These are phyloP conservation scores for Hansenula sp. DNA, from an alignment of 1,139 yeast genomes.

Conservation along the genomic window DNA sequence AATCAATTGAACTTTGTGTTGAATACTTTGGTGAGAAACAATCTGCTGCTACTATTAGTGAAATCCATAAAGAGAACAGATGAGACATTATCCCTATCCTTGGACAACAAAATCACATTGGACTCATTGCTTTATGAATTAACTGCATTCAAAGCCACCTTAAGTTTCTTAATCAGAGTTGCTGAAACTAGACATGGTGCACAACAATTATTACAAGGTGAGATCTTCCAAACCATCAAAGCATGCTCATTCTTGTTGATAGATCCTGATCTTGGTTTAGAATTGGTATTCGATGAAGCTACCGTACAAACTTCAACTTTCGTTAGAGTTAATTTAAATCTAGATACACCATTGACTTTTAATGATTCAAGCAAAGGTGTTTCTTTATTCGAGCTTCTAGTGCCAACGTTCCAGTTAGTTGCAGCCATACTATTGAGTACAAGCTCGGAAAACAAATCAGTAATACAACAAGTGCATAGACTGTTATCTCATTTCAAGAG, in stretches of 20 bases:
- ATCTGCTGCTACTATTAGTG: constrained; percentile 60
- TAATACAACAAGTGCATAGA: constrained; percentile 50
- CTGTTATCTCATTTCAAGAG: constrained; percentile 52
- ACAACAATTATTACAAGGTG: constrained; percentile 68
- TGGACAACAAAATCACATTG: constrained; percentile 36
- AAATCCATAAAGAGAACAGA: constrained; percentile 69
- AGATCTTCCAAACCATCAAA: constrained; percentile 58
- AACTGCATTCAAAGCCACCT: constrained; percentile 70
- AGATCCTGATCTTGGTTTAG: constrained; percentile 81
- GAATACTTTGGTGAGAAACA: constrained; percentile 59
- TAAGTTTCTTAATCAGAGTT: constrained; percentile 66
- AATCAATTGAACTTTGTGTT: constrained; percentile 53
- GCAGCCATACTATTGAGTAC: constrained; percentile 66
- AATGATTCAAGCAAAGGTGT: constrained; percentile 29
- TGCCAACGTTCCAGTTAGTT: constrained; percentile 77
- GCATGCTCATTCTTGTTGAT: constrained; percentile 54
- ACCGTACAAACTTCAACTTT: constrained; percentile 27
- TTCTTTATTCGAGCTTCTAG: constrained; percentile 63
- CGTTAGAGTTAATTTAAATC: constrained; percentile 39
- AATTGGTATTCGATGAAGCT: constrained; percentile 33
- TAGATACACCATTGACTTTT: constrained; percentile 48
- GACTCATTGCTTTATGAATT: constrained; percentile 63
- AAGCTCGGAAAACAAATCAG: constrained; percentile 73
- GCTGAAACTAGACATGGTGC: constrained; percentile 81
- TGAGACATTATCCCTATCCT: constrained; percentile 41